phyloP scores from a whole-genome alignment of 2,329 filamentous ascomycete genomes.

The Paracoccidioides brasiliensis region DNA sequence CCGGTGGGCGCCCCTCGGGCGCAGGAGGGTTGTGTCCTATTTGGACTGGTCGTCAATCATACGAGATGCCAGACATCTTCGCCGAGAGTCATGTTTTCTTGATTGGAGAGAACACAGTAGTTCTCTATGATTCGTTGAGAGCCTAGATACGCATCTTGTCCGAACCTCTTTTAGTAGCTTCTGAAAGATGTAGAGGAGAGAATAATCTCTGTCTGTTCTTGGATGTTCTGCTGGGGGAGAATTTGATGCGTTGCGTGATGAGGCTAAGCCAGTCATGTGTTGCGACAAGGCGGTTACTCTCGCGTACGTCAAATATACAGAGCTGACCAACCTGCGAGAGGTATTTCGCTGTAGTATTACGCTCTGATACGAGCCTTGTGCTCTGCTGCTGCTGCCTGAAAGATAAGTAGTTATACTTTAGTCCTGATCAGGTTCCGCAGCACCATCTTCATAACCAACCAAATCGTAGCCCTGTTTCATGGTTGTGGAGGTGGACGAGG shows the following conservation, averaged over 20 bases:
- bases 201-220: too few species aligned
- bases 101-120: neutral
- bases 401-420: neutral
- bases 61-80: neutral
- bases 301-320: too few species aligned
- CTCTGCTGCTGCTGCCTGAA: conserved; percentile 1
- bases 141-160: neutral
- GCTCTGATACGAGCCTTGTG: neutral
- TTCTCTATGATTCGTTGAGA: neutral
- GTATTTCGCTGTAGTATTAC: neutral
- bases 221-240: neutral
- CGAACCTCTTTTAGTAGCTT: too few species aligned
- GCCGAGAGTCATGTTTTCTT: neutral
- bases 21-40: neutral
- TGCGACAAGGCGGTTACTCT: neutral
- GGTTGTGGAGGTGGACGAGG: neutral
- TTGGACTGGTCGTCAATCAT: neutral
- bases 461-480: neutral
- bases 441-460: neutral
- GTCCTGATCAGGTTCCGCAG: neutral
- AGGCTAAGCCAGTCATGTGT: neutral
- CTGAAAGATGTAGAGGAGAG: too few species aligned
- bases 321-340: neutral
- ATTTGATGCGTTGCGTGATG: neutral
- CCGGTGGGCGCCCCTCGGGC: too few species aligned